phyloP scores from a whole-genome alignment of 441 rosid genomes.

The Viola pubescens region DNA sequence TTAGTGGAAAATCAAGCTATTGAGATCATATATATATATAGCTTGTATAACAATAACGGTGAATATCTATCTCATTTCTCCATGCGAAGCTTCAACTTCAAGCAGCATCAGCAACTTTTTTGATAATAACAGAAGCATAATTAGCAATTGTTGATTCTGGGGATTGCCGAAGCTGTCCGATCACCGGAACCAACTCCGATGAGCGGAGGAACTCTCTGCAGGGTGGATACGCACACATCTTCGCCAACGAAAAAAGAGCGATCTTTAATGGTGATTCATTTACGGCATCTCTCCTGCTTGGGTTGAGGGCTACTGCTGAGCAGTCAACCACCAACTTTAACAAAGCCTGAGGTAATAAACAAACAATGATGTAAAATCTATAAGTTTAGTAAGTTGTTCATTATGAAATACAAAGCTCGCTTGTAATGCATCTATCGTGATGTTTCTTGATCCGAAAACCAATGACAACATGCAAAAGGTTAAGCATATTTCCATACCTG shows the following conservation, averaged over 20 bases:
- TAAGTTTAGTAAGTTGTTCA: too few species aligned
- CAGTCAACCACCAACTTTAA: conserved; percentile 71
- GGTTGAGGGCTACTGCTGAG: conserved; percentile 64
- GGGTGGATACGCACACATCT: conserved; percentile 79
- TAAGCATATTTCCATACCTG: conserved; percentile 45
- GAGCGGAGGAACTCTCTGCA: conserved; percentile 71
- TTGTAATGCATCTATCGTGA: too few species aligned
- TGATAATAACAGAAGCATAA: conserved; percentile 64
- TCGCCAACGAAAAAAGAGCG: conserved; percentile 90
- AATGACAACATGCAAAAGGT: not conserved
- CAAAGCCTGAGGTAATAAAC: conserved; percentile 48
- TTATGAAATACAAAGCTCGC: not conserved
- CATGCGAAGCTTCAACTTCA: conserved; percentile 12
- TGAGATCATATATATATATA: too few species aligned
- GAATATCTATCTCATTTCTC: too few species aligned
- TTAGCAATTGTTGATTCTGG: conserved; percentile 81
- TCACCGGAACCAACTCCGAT: conserved; percentile 69
- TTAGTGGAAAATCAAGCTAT: too few species aligned
- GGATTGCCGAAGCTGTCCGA: conserved; percentile 75
- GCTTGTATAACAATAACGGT: too few species aligned
- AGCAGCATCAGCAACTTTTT: conserved; percentile 50
- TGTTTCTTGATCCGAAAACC: too few species aligned
- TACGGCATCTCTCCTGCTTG: conserved; percentile 57
- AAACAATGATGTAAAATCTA: not conserved
- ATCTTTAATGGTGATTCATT: conserved; percentile 86